A percentile compares a stretch with the other conserved stretches of the same genome.
Conservation (phyloP, 1,139 yeast species). For the Candida tropicalis region DNA sequence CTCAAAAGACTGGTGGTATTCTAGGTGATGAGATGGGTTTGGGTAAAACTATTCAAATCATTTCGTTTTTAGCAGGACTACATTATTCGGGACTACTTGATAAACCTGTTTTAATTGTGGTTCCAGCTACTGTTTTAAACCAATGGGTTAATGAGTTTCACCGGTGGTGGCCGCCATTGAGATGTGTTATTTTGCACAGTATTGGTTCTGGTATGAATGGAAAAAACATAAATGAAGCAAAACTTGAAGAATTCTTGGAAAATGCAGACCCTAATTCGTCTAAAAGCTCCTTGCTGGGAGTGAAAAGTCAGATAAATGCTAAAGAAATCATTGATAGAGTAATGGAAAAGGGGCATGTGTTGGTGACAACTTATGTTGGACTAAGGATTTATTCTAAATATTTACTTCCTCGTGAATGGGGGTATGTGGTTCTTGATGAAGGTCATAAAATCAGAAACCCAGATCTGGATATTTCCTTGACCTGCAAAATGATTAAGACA, state of each 20-base stretch:
- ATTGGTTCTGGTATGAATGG: conserved; percentile 84
- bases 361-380: conserved; percentile 93
- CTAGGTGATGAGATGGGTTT: conserved; percentile 98
- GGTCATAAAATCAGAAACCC: conserved; percentile 98
- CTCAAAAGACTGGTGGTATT: conserved; percentile 90
- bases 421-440: conserved; percentile 88
- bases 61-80: conserved; percentile 85
- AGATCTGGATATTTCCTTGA: conserved; percentile 81
- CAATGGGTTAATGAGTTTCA: conserved; percentile 98
- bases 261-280: conserved; percentile 49
- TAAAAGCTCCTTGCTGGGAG: conserved; percentile 25
- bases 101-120: conserved; percentile 83
- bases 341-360: conserved; percentile 69
- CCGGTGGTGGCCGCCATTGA: conserved; percentile 96
- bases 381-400: conserved; percentile 72
- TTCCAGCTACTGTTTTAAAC: conserved; percentile 94
- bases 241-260: conserved; percentile 51
- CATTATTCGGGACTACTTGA: conserved; percentile 77
- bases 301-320: conserved; percentile 44
- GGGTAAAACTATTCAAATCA: conserved; percentile 92
- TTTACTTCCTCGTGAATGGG: conserved; percentile 78
- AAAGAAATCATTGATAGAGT: conserved; percentile 53
- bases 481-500: conserved; percentile 82
- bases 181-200: conserved; percentile 85
- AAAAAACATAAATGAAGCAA: conserved; percentile 47